Base-by-base conservation (phyloP, 2,329 filamentous ascomycete species). In the Neonectria sp. region DNA sequence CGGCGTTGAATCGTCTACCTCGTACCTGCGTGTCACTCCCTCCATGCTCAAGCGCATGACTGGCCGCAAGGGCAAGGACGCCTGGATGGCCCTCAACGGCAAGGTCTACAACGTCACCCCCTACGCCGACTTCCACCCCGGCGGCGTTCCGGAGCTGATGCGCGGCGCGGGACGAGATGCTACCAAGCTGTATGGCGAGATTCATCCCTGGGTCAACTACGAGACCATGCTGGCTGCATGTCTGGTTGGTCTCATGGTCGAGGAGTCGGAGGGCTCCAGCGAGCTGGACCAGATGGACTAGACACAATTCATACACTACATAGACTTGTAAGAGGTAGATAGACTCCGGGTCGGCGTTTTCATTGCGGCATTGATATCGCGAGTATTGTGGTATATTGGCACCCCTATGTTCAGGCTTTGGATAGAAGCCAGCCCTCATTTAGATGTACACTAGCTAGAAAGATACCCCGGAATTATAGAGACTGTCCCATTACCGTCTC, bases 21-120 rank as follows among this genome's bases (percentile, higher is more conserved):
- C 87, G 65, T 86, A 90, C 85, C 82, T 93, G 48, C 90, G 93
- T 52, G 94, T 99, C 40, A 93, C 95, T 6, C 95, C 95, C 1
- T 91, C 91, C 6, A 89, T 94, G 86, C 86, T 99, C 13, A 92
- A 91, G 78, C 82, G 84, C 45, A 91, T 94, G 81, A 97, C 93
- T 45, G 95, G 95, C 0, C 90, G 95, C 33, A 93, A 92, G 77
- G 94, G 94, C 9, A 91, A 89, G 68, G 93, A 97, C 75, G 94
- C 95, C 0, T 99, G 96, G 96, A 97, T 93, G 67, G 93, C 90
- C 1, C 91, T 97, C 68, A 92, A 94, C 67, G 95, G 95, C 1
- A 93, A 93, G 76, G 95, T 98, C 31, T 99, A 98, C 82, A 98
- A 98, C 77, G 91, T 99, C 65, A 92, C 92, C 0, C 94, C 95